Percentiles rank a stretch among this genome's conserved stretches.
Conservation (phyloP, 2,329 filamentous ascomycete species). For the Colletotrichum lentis region DNA sequence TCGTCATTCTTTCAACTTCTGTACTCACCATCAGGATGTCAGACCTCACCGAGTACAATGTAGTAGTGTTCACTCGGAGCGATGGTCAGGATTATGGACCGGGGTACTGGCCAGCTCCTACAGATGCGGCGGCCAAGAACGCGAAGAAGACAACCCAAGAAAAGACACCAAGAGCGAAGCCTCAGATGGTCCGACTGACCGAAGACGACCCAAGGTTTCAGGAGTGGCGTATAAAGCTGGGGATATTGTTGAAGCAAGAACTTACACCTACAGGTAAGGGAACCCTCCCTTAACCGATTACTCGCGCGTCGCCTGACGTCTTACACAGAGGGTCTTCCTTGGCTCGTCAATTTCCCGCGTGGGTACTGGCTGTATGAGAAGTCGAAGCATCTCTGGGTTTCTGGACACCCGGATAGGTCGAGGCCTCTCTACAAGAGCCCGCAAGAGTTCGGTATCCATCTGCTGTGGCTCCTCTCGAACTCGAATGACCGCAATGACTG, state of each 20-base stretch:
- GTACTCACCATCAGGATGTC: conserved; percentile 13
- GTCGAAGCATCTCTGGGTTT: conserved; percentile 59
- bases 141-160: conserved; percentile 49
- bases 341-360: conserved; percentile 55
- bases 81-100: conserved; percentile 57
- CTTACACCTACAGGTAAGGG: conserved; percentile 46
- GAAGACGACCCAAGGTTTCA: conserved; percentile 55
- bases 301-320: conserved; percentile 36
- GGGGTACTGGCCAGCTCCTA: conserved; percentile 52
- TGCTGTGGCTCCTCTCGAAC: conserved; percentile 60
- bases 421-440: conserved; percentile 60
- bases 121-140: conserved; percentile 48
- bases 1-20: not conserved
- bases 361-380: conserved; percentile 59
- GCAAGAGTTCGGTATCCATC: conserved; percentile 61
- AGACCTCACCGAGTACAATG: conserved; percentile 24
- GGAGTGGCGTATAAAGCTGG: conserved; percentile 57
- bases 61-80: conserved; percentile 53
- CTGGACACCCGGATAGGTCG: conserved; percentile 57
- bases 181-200: conserved; percentile 54
- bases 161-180: conserved; percentile 51
- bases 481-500: conserved; percentile 60
- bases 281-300: not conserved
- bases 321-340: conserved; percentile 52
- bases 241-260: conserved; percentile 57